Conservation (phyloP, 108 stramenopile species). For the Aurantiochytrium sp. region DNA sequence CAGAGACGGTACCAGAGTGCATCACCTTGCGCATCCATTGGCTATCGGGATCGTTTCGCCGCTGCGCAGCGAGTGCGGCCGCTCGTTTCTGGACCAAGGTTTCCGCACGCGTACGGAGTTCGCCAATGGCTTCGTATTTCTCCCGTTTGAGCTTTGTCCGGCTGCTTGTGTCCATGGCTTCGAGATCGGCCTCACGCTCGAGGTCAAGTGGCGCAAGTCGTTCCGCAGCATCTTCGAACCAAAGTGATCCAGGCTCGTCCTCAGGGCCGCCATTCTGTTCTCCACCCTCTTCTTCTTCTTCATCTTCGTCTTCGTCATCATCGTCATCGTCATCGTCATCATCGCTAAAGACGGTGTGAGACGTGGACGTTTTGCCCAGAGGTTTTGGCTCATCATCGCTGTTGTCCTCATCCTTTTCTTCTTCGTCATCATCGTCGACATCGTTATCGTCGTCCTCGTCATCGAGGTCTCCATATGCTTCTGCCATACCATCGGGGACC, state of each 20-base stretch:
- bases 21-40: conserved; percentile 23
- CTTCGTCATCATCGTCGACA: neutral
- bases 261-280: neutral
- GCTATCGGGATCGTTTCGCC: neutral
- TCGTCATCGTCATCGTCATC: neutral
- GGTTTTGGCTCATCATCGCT: neutral
- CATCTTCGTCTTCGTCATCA: neutral
- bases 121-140: neutral
- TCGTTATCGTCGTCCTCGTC: neutral
- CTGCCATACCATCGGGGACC: neutral
- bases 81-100: neutral
- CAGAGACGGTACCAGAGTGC: conserved; percentile 17
- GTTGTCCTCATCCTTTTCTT: neutral
- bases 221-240: neutral
- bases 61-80: neutral
- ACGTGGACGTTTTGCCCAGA: neutral
- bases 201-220: neutral
- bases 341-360: neutral
- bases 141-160: neutral
- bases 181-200: neutral
- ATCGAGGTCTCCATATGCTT: neutral
- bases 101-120: neutral
- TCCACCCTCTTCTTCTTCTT: neutral
- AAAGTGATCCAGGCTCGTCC: neutral
- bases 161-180: neutral